These are phyloP conservation scores for Kodamaea neixiangensis DNA, from an alignment of 805 yeast species.

Conservation along the genomic window DNA sequence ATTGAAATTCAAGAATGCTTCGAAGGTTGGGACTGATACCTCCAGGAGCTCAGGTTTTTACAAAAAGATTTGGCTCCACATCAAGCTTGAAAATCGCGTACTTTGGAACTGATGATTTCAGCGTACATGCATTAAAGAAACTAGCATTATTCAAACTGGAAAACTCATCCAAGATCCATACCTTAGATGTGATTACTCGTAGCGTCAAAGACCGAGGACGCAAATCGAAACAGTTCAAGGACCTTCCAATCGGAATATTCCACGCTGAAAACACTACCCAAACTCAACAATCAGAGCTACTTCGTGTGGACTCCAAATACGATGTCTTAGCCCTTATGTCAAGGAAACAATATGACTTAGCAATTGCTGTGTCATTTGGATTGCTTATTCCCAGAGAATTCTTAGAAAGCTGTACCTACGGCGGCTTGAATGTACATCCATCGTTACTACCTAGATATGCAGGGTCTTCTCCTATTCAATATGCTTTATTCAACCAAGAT, in stretches of 20 bases:
- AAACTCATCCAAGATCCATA: slow-evolving; percentile 24
- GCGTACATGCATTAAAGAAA: slow-evolving; percentile 52
- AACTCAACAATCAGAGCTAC: slow-evolving; percentile 33
- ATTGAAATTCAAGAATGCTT: background rate
- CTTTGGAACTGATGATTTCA: slow-evolving; percentile 79
- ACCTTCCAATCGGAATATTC: slow-evolving; percentile 48
- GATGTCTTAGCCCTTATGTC: slow-evolving; percentile 36
- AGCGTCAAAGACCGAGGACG: slow-evolving; percentile 67
- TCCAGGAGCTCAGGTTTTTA: background rate
- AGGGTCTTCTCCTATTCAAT: slow-evolving; percentile 90
- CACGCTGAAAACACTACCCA: slow-evolving; percentile 24
- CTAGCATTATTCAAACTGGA: slow-evolving; percentile 25
- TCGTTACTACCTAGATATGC: slow-evolving; percentile 78
- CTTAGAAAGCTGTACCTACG: slow-evolving; percentile 48
- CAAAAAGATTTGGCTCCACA: background rate
- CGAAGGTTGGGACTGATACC: background rate
- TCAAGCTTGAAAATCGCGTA: slow-evolving; percentile 48
- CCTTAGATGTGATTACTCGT: slow-evolving; percentile 64
- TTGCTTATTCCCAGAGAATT: slow-evolving; percentile 68
- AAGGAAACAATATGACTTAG: slow-evolving; percentile 50
- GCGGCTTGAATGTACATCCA: slow-evolving; percentile 92
- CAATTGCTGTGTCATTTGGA: slow-evolving; percentile 94
- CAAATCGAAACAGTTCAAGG: slow-evolving; percentile 44
- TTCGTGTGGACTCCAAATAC: slow-evolving; percentile 51
- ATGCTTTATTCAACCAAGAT: slow-evolving; percentile 68